Evolutionary conservation across 2,329 filamentous ascomycete genomes (phyloP).

Genomic region (Diaporthe citri): DNA sequence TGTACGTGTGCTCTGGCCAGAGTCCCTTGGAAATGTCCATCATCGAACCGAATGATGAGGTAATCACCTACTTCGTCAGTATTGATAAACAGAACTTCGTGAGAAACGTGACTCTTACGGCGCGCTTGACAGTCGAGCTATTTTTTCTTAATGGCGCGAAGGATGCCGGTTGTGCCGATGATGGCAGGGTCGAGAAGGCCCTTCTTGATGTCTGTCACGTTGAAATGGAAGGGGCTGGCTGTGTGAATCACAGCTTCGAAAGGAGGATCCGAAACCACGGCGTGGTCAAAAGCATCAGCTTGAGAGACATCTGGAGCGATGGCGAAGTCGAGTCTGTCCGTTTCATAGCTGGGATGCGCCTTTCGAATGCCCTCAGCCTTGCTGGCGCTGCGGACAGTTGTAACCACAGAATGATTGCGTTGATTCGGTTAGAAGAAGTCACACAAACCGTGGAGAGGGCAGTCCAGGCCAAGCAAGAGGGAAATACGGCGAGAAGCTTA

Average conservation of each 20-base stretch:
- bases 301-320: constrained; percentile 81
- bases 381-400: constrained; percentile 59
- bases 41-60: constrained; percentile 60
- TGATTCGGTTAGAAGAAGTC: not conserved
- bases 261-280: constrained; percentile 57
- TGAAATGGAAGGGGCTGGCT: constrained; percentile 79
- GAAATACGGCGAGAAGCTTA: not conserved
- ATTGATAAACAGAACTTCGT: not conserved
- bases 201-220: constrained; percentile 62
- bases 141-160: constrained; percentile 59
- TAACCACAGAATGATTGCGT: constrained; percentile 44
- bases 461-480: not conserved
- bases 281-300: constrained; percentile 74
- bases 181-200: constrained; percentile 69
- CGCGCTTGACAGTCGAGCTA: constrained; percentile 69
- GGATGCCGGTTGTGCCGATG: constrained; percentile 63
- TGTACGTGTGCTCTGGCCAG: constrained; percentile 54
- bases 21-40: constrained; percentile 51
- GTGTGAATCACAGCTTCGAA: constrained; percentile 83
- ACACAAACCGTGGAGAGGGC: not conserved
- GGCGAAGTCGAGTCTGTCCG: constrained; percentile 54
- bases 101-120: constrained; percentile 49
- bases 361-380: constrained; percentile 60
- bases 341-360: constrained; percentile 57
- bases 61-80: constrained; percentile 55